These are phyloP conservation scores for Wickerhamiella vanderwaltii DNA, from an alignment of 805 yeast species.

Conservation along the genomic window DNA sequence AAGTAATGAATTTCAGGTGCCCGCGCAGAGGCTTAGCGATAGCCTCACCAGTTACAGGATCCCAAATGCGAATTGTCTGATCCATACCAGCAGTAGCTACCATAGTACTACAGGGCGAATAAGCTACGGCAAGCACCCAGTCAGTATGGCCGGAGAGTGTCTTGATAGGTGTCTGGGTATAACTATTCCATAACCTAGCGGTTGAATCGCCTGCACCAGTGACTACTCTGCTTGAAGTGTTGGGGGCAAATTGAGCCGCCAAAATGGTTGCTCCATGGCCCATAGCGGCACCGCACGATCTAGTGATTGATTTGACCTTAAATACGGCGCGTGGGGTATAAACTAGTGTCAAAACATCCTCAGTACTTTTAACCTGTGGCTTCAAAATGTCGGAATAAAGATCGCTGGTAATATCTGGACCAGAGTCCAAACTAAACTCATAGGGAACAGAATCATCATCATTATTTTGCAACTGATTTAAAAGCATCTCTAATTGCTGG, in stretches of 20 bases:
- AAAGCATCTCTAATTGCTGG: slow-evolving; percentile 72
- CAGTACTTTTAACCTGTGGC: slow-evolving; percentile 80
- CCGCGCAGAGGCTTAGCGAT: slow-evolving; percentile 67
- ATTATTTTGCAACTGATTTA: slow-evolving; percentile 53
- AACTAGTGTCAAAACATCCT: slow-evolving; percentile 80
- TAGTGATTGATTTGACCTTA: slow-evolving; percentile 80
- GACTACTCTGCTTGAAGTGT: slow-evolving; percentile 70
- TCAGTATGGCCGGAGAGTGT: slow-evolving; percentile 76
- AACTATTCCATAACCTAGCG: slow-evolving; percentile 93
- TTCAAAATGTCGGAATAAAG: slow-evolving; percentile 69
- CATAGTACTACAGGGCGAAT: slow-evolving; percentile 83
- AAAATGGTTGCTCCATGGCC: slow-evolving; percentile 93
- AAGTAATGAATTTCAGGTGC: slow-evolving; percentile 80
- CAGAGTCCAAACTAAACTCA: slow-evolving; percentile 56
- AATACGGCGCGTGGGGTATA: slow-evolving; percentile 93
- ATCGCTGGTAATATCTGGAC: slow-evolving; percentile 63
- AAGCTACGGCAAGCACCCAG: slow-evolving; percentile 87
- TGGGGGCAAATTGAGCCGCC: slow-evolving; percentile 88
- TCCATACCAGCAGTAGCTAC: slow-evolving; percentile 97
- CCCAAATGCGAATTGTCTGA: slow-evolving; percentile 79
- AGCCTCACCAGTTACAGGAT: slow-evolving; percentile 57
- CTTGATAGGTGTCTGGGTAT: slow-evolving; percentile 79
- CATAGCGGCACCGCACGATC: slow-evolving; percentile 82
- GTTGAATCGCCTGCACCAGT: slow-evolving; percentile 96
- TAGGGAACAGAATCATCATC: slow-evolving; percentile 81